phyloP scores from a whole-genome alignment of 73 alveolate species.

The Paramecium octaurelia region DNA sequence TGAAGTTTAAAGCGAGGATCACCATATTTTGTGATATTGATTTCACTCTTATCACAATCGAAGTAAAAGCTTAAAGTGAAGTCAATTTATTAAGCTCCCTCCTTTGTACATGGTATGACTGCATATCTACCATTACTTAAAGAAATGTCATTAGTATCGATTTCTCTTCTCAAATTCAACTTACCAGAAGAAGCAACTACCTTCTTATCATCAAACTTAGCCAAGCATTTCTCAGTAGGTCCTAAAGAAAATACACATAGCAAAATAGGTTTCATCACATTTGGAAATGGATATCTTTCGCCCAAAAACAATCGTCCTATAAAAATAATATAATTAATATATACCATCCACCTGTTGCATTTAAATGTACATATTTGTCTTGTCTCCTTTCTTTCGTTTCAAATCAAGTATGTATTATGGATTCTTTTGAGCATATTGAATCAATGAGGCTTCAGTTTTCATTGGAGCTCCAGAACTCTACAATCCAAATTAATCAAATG shows the following conservation, averaged over 20 bases:
- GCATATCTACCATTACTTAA: conserved; percentile 52
- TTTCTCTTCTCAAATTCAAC: conserved; percentile 68
- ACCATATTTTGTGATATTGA: background rate
- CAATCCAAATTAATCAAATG: conserved; percentile 76
- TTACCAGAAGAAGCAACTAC: conserved; percentile 61
- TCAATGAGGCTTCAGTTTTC: conserved; percentile 41
- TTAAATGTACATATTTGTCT: conserved; percentile 76
- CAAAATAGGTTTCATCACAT: conserved; percentile 56
- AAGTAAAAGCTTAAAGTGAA: conserved; percentile 30
- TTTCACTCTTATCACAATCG: conserved; percentile 45
- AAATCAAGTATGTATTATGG: conserved; percentile 54
- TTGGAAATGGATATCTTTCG: conserved; percentile 69
- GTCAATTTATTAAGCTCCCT: conserved; percentile 33
- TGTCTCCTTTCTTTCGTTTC: conserved; percentile 54
- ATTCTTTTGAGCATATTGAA: conserved; percentile 53
- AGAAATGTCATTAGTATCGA: background rate
- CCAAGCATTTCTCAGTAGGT: conserved; percentile 46
- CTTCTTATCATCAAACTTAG: conserved; percentile 54
- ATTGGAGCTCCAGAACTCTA: conserved; percentile 85
- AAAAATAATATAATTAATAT: conserved; percentile 19
- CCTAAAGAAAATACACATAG: conserved; percentile 58
- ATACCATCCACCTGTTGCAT: conserved; percentile 90
- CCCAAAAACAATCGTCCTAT: conserved; percentile 60
- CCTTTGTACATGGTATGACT: conserved; percentile 57
- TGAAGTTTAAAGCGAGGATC: background rate